Conservation (phyloP, 495 filamentous ascomycete species). For the Parathielavia hyrcaniae region DNA sequence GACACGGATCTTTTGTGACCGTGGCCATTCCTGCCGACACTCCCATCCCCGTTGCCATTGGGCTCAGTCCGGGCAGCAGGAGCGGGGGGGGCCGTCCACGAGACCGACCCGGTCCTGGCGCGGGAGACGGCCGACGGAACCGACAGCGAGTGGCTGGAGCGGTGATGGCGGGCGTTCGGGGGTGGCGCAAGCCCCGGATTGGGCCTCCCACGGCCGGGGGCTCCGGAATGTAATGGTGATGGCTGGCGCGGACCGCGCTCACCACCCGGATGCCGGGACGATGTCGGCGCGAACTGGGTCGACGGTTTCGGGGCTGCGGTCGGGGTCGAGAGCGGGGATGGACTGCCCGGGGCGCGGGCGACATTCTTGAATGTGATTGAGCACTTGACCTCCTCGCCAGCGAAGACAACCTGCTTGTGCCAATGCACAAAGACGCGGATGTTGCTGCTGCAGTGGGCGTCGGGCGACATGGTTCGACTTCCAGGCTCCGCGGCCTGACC, state of each 20-base stretch:
- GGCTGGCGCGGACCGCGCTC: constrained; percentile 24
- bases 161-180: constrained; percentile 44
- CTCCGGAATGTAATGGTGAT: constrained; percentile 23
- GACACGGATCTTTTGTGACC: constrained; percentile 71
- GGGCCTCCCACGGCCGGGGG: constrained; percentile 14
- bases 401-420: constrained; percentile 86
- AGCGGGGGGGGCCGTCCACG: constrained; percentile 30
- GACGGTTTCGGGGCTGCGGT: constrained; percentile 6
- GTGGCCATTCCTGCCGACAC: constrained; percentile 26
- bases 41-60: background rate
- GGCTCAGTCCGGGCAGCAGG: background rate
- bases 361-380: constrained; percentile 95
- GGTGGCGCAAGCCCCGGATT: constrained; percentile 37
- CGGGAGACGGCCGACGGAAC: constrained; percentile 43
- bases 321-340: background rate
- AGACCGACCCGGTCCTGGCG: constrained; percentile 30
- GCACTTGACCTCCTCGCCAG: constrained; percentile 89
- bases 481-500: too few relatives aligned
- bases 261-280: constrained; percentile 8
- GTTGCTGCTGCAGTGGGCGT: constrained; percentile 25
- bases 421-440: constrained; percentile 93
- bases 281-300: background rate
- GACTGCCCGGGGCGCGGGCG: constrained; percentile 18
- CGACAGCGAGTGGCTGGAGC: constrained; percentile 53
- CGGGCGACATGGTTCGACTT: constrained; percentile 35